Percentiles rank a stretch among this genome's conserved stretches.
phyloP scores from a whole-genome alignment of 2,329 filamentous ascomycete species.

The Exophiala aquamarina region DNA sequence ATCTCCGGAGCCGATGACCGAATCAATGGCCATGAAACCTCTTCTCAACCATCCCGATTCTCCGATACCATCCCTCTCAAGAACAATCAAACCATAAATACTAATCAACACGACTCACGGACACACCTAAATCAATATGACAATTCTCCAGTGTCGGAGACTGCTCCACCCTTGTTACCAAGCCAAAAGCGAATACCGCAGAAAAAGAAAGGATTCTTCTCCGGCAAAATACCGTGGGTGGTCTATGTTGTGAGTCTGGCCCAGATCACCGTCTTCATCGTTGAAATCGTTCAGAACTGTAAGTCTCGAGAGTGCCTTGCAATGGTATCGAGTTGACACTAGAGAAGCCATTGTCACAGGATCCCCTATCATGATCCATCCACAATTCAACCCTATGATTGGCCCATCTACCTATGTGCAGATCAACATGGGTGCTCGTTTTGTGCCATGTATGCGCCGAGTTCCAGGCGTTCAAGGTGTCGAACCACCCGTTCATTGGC shows the following conservation, averaged over 20 bases:
- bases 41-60: constrained; percentile 10
- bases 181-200: constrained; percentile 24
- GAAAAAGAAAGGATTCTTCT: constrained; percentile 55
- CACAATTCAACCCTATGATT: constrained; percentile 94
- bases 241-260: constrained; percentile 75
- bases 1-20: constrained; percentile 4
- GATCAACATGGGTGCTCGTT: constrained; percentile 96
- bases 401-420: constrained; percentile 86
- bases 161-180: constrained; percentile 25
- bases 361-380: constrained; percentile 67
- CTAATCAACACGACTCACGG: constrained; percentile 16
- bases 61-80: constrained; percentile 24
- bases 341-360: constrained; percentile 69
- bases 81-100: constrained; percentile 15
- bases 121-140: constrained; percentile 44
- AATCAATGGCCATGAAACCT: constrained; percentile 13
- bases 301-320: constrained; percentile 35
- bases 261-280: constrained; percentile 85
- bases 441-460: constrained; percentile 91
- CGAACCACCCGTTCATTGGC: constrained; percentile 53
- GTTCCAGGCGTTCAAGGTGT: constrained; percentile 42
- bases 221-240: constrained; percentile 69
- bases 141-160: constrained; percentile 57
- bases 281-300: constrained; percentile 83
- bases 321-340: constrained; percentile 7